Conservation (phyloP, 2,329 filamentous ascomycete species). For the Calonectria hawksworthii region DNA sequence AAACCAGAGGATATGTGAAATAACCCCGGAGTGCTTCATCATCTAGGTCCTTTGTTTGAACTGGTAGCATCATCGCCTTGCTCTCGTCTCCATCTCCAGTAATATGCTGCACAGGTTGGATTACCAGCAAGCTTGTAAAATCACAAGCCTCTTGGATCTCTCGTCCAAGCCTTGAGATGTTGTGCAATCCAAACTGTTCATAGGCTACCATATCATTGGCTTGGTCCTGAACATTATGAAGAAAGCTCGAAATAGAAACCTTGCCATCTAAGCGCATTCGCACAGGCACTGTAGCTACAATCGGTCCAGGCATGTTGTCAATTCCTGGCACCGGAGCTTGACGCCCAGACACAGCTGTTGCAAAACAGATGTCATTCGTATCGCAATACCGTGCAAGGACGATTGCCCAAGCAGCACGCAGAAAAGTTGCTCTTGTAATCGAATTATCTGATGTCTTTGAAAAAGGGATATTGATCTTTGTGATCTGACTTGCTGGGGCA, state of each 20-base stretch:
- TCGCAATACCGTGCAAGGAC: constrained; percentile 64
- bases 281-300: constrained; percentile 7
- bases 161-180: not conserved
- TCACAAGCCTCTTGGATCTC: constrained; percentile 3
- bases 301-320: constrained; percentile 30
- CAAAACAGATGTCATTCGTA: constrained; percentile 56
- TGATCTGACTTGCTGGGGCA: constrained; percentile 62
- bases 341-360: constrained; percentile 58
- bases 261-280: not conserved
- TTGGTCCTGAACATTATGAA: not conserved
- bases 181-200: constrained; percentile 8
- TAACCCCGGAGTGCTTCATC: constrained; percentile 31
- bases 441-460: not conserved
- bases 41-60: not conserved
- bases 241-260: not conserved
- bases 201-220: constrained; percentile 5
- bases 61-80: not conserved
- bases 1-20: constrained; percentile 43
- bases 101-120: not conserved
- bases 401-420: constrained; percentile 62
- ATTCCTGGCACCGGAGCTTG: constrained; percentile 36
- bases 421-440: constrained; percentile 29
- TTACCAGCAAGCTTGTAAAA: constrained; percentile 1
- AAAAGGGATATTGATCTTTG: not conserved
- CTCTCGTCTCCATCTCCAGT: not conserved